These are phyloP conservation scores for Suillus occidentalis DNA, from an alignment of 768 basidiomycete genomes.

Conservation along the genomic window DNA sequence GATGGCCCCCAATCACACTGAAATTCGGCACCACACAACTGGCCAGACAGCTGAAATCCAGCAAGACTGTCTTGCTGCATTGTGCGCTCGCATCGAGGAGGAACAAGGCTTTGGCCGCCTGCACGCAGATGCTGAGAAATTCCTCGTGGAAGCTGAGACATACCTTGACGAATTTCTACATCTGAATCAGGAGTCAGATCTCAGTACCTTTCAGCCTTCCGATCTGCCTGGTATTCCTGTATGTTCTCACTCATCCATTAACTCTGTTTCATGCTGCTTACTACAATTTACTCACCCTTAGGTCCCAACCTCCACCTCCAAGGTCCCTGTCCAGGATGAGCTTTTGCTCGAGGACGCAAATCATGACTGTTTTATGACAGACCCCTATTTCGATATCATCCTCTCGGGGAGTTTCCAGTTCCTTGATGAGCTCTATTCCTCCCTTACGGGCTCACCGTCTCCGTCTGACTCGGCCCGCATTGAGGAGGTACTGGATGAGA, in stretches of 20 bases:
- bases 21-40: background rate
- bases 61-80: background rate
- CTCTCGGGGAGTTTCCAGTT: conserved; percentile 2
- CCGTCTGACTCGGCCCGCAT: background rate
- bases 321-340: background rate
- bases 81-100: background rate
- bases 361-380: background rate
- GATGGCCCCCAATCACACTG: background rate
- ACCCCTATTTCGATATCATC: too few relatives aligned
- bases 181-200: background rate
- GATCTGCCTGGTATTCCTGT: background rate
- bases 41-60: too few relatives aligned
- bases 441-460: conserved; percentile 17
- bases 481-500: too few relatives aligned
- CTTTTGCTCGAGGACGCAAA: background rate
- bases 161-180: background rate
- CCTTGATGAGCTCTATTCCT: conserved; percentile 33
- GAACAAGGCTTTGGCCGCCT: background rate
- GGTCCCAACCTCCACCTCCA: background rate
- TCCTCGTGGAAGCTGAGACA: background rate
- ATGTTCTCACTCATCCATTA: background rate
- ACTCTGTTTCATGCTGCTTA: too few relatives aligned
- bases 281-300: background rate
- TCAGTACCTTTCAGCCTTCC: background rate
- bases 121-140: background rate